Percentiles rank a stretch among this genome's conserved stretches.
Evolutionary conservation across 441 rosid genomes (phyloP).

Genomic region (Breynia disticha): DNA sequence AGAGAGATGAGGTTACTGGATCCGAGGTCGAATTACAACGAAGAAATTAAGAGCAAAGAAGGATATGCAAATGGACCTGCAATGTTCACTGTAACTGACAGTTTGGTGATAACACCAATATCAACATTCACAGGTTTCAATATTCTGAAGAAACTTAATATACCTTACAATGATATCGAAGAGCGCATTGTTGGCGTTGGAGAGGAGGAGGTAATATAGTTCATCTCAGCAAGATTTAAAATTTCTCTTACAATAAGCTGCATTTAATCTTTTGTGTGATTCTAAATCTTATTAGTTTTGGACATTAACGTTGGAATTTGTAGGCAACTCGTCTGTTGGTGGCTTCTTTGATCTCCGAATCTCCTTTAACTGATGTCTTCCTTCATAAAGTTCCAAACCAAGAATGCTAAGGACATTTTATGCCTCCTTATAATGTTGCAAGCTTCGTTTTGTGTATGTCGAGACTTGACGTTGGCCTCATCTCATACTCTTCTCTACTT

Average conservation of each 20-base stretch:
- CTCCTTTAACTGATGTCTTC: not conserved
- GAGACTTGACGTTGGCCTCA: no score
- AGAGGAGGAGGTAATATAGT: constrained; percentile 5
- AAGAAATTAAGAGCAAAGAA: not conserved
- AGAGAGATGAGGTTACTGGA: constrained; percentile 4
- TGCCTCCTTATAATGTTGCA: not conserved
- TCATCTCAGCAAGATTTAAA: not conserved
- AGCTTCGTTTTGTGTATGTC: no score
- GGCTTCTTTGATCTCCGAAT: not conserved
- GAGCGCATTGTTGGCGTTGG: constrained; percentile 5
- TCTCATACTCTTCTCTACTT: no score
- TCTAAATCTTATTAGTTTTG: no score
- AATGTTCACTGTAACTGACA: constrained; percentile 16
- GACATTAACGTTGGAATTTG: not conserved
- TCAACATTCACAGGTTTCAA: constrained; percentile 4
- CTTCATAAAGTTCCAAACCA: not conserved
- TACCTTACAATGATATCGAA: constrained; percentile 12
- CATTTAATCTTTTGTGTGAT: no score
- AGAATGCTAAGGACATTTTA: not conserved
- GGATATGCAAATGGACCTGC: constrained; percentile 13
- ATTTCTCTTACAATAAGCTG: no score
- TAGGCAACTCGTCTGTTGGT: not conserved
- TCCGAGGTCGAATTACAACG: constrained; percentile 5
- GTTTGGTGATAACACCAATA: constrained; percentile 10
- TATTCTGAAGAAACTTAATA: constrained; percentile 4